Percentiles rank a stretch among this genome's conserved stretches.
phyloP scores from a whole-genome alignment of 441 rosid species.

The Erodium moschatum region DNA sequence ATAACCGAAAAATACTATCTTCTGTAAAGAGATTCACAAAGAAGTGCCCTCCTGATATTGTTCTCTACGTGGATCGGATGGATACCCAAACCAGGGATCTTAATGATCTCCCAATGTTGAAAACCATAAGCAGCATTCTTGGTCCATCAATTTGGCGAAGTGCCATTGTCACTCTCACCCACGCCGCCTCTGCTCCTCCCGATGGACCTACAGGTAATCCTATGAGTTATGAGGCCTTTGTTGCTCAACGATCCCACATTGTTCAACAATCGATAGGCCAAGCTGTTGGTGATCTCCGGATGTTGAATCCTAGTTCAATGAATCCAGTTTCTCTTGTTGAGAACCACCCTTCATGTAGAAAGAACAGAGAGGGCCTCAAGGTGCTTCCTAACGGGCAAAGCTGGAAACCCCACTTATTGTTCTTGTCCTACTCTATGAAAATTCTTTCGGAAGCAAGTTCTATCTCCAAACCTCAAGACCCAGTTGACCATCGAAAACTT shows the following conservation, averaged over 20 bases:
- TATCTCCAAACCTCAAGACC: slow-evolving; percentile 63
- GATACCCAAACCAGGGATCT: slow-evolving; percentile 74
- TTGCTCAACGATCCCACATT: slow-evolving; percentile 82
- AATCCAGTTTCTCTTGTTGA: slow-evolving; percentile 87
- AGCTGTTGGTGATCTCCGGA: slow-evolving; percentile 77
- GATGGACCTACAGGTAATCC: slow-evolving; percentile 90
- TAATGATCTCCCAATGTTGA: slow-evolving; percentile 67
- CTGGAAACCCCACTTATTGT: slow-evolving; percentile 74
- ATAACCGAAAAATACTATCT: slow-evolving; percentile 50
- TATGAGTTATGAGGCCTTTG: slow-evolving; percentile 76
- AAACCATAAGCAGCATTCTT: slow-evolving; percentile 50
- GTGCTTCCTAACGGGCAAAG: slow-evolving; percentile 87
- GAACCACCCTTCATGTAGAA: slow-evolving; percentile 76
- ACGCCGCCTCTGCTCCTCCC: slow-evolving; percentile 92
- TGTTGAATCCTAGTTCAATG: slow-evolving; percentile 79
- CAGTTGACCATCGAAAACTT: slow-evolving; percentile 65
- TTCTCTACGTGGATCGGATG: slow-evolving; percentile 78
- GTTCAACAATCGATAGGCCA: slow-evolving; percentile 88
- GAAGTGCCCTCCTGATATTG: slow-evolving; percentile 74
- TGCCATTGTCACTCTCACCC: slow-evolving; percentile 73
- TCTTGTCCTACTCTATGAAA: slow-evolving; percentile 70
- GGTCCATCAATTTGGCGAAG: slow-evolving; percentile 80
- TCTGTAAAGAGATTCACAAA: slow-evolving; percentile 55
- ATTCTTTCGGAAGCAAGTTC: slow-evolving; percentile 77
- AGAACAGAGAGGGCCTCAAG: slow-evolving; percentile 71